Base-by-base conservation (phyloP, 805 yeast species). In the Candida namnaoensis region DNA sequence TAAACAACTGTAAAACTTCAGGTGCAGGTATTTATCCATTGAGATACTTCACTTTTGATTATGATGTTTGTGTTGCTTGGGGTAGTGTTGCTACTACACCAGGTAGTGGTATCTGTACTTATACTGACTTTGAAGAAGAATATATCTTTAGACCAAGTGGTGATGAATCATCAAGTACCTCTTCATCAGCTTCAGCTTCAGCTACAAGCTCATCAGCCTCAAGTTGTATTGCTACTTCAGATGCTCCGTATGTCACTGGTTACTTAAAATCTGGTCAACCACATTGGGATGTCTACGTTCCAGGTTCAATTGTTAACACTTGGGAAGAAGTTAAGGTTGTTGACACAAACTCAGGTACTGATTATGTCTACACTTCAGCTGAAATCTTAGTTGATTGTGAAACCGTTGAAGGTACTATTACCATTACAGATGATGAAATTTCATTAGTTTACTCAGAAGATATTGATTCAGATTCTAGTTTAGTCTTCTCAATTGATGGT, bases 181-280 rank as follows among this genome's bases (percentile, higher is more conserved):
- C 28, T 27, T 27, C 9, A 27, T 27, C 28, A 7, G 28, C 36
- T 14, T 26, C 40, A 5, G 13, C 37, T 13, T 23, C 37, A 10
- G 19, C 37, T 35, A 7, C 32, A 13, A 11, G 19, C 35, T 34
- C 35, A 12, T n/a, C 24, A 5, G 35, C 14, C 11, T 12, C 35
- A 19, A n/a, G 7, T 12, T 34, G 14, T 15, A 11, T 15, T 34
- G 14, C 35, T 15, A 7, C 35, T 14, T 5, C 19, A 5, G 6
- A 7, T 23, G 14, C 35, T 34, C 52, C 54, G 45, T 53, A 47
- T 50, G 45, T 51, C 38, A 45, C 52, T 32, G 57, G 57, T 47
- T 49, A 44, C 50, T 38, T 53, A 32, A 28, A 15, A 32, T 44
- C 42, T 25, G 57, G 56, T 40, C 49, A 51, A 47, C 57, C 57